Percentiles rank a stretch among this genome's conserved stretches.
Conservation (phyloP, 2,329 filamentous ascomycete species). For the Aspergillus eucalypticola region DNA sequence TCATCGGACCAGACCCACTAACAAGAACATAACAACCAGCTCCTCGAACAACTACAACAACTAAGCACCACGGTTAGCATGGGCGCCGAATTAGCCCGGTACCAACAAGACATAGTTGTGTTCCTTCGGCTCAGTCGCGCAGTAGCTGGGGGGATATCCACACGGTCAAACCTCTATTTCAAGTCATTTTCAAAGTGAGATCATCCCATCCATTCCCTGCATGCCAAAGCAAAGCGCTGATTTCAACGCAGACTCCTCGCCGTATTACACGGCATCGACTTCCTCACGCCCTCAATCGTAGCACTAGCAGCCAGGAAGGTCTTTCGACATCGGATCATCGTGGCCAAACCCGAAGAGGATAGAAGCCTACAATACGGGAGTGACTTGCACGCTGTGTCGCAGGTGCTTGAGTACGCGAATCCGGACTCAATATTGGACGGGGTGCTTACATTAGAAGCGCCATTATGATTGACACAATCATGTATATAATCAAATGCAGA, state of each 20-base stretch:
- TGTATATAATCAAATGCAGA: no score
- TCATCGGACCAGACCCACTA: neutral
- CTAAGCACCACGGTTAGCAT: constrained; percentile 61
- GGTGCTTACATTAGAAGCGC: constrained; percentile 59
- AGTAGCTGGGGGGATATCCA: constrained; percentile 74
- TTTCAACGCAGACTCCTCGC: constrained; percentile 56
- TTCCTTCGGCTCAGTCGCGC: constrained; percentile 88
- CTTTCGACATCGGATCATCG: constrained; percentile 78
- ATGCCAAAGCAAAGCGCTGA: neutral
- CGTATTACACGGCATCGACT: constrained; percentile 76
- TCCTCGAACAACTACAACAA: constrained; percentile 61
- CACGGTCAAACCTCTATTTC: constrained; percentile 76
- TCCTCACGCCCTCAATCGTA: constrained; percentile 80
- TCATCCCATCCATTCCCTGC: neutral
- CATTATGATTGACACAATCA: constrained; percentile 42
- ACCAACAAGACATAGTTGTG: constrained; percentile 82
- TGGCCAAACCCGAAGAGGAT: constrained; percentile 71
- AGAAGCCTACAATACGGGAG: constrained; percentile 94
- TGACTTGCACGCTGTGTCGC: constrained; percentile 66
- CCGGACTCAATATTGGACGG: constrained; percentile 60
- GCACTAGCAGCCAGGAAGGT: constrained; percentile 80
- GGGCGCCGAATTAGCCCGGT: constrained; percentile 76
- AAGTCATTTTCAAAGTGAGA: constrained; percentile 61
- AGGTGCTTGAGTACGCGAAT: constrained; percentile 62
- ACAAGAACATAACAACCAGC: constrained; percentile 22